phyloP scores from a whole-genome alignment of 306 rosid genomes.

The Vachellia collinsii region DNA sequence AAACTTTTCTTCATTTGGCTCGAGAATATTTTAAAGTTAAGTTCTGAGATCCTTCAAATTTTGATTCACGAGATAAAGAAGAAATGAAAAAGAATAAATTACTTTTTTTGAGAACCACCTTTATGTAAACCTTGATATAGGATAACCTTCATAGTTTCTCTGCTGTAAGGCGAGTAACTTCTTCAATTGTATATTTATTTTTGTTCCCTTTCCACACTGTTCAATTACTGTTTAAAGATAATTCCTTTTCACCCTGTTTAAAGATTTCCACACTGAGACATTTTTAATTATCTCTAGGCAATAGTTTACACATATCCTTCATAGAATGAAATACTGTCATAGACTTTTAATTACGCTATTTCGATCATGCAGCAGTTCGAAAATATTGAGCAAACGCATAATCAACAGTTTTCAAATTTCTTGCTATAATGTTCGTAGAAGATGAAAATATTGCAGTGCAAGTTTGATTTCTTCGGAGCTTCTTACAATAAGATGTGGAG shows the following conservation, averaged over 20 bases:
- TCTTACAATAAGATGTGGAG: not conserved
- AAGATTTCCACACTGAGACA: not conserved
- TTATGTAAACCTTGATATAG: not conserved
- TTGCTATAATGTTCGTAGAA: not conserved
- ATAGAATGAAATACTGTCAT: too few relatives aligned
- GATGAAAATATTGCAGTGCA: not conserved
- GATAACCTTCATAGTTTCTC: not conserved
- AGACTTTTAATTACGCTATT: too few relatives aligned
- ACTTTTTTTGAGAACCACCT: slow-evolving; percentile 25
- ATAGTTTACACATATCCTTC: too few relatives aligned
- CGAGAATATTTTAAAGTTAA: slow-evolving; percentile 18
- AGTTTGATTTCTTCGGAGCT: not conserved
- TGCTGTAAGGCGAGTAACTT: not conserved
- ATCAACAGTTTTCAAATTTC: not conserved
- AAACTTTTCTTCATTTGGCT: not conserved
- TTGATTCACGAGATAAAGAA: slow-evolving; percentile 15
- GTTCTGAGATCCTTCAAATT: slow-evolving; percentile 18
- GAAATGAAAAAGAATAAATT: slow-evolving; percentile 12
- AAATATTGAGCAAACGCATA: too few relatives aligned
- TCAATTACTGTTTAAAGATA: too few relatives aligned
- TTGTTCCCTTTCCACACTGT: too few relatives aligned
- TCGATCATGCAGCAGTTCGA: too few relatives aligned
- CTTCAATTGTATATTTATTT: not conserved
- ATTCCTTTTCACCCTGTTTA: too few relatives aligned
- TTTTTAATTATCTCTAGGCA: not conserved